phyloP scores from a whole-genome alignment of 75 land plant genomes.

The Sequoiadendron giganteum region DNA sequence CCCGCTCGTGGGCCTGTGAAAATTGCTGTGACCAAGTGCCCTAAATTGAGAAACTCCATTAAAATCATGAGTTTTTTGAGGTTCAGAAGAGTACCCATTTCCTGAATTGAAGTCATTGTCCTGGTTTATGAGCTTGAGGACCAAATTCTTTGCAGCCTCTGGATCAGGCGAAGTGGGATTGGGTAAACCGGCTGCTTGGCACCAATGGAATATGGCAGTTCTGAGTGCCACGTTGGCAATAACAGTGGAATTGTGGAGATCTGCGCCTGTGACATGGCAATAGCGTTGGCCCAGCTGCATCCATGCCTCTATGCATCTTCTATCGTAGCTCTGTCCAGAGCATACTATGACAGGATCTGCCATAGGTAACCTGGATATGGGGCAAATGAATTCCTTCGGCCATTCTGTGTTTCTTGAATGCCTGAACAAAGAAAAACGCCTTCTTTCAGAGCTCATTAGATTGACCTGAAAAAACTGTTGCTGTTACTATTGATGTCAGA shows the following conservation, averaged over 20 bases:
- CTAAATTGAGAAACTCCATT: not conserved
- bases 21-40: not conserved
- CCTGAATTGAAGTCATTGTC: not conserved
- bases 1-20: not conserved
- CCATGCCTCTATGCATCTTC: constrained; percentile 55
- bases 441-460: constrained; percentile 5
- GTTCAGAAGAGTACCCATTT: constrained; percentile 2
- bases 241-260: constrained; percentile 14
- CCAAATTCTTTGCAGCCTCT: constrained; percentile 19
- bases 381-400: constrained; percentile 67
- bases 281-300: constrained; percentile 2
- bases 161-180: constrained; percentile 31
- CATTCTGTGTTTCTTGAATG: constrained; percentile 20
- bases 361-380: constrained; percentile 60
- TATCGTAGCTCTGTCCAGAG: constrained; percentile 76
- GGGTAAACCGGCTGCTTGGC: constrained; percentile 23
- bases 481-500: not conserved
- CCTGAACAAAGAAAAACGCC: constrained; percentile 2
- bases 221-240: constrained; percentile 58
- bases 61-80: not conserved
- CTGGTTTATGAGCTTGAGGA: not conserved
- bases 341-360: constrained; percentile 72
- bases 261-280: not conserved
- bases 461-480: not conserved
- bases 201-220: constrained; percentile 63